phyloP scores from a whole-genome alignment of 306 rosid genomes.

The Geum urbanum region DNA sequence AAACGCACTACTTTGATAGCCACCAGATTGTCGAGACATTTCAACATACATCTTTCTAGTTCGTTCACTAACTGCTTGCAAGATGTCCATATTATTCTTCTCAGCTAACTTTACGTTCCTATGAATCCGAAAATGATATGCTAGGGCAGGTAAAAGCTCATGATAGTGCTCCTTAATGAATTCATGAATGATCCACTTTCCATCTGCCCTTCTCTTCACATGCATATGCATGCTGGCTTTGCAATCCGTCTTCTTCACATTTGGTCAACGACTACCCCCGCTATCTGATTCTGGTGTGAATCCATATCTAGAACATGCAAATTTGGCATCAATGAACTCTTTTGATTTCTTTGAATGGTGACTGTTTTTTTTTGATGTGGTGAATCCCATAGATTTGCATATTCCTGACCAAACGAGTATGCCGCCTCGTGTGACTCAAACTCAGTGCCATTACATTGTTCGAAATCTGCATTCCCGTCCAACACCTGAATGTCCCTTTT shows the following conservation, averaged over 20 bases:
- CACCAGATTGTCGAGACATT: constrained; percentile 78
- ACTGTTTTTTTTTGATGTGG: constrained; percentile 88
- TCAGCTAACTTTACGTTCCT: constrained; percentile 90
- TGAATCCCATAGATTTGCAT: constrained; percentile 98
- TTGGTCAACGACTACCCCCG: constrained; percentile 81
- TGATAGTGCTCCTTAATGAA: constrained; percentile 93
- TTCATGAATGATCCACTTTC: constrained; percentile 89
- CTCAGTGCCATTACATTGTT: constrained; percentile 75
- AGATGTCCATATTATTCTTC: constrained; percentile 83
- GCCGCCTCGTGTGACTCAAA: constrained; percentile 84
- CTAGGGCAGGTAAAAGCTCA: constrained; percentile 88
- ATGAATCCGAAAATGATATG: constrained; percentile 91
- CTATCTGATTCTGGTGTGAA: constrained; percentile 82
- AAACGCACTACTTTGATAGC: constrained; percentile 43
- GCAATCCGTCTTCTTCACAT: constrained; percentile 89
- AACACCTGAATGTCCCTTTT: constrained; percentile 47
- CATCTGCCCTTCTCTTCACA: constrained; percentile 81
- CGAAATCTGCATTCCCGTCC: constrained; percentile 72
- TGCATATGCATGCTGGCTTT: constrained; percentile 99
- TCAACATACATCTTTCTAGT: constrained; percentile 91
- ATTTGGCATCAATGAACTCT: constrained; percentile 91
- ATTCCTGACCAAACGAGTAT: constrained; percentile 78
- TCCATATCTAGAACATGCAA: constrained; percentile 93
- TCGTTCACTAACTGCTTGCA: constrained; percentile 92
- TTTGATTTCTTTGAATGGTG: constrained; percentile 93